phyloP scores from a whole-genome alignment of 202 grass and related monocot genomes.

The Panicum hallii region DNA sequence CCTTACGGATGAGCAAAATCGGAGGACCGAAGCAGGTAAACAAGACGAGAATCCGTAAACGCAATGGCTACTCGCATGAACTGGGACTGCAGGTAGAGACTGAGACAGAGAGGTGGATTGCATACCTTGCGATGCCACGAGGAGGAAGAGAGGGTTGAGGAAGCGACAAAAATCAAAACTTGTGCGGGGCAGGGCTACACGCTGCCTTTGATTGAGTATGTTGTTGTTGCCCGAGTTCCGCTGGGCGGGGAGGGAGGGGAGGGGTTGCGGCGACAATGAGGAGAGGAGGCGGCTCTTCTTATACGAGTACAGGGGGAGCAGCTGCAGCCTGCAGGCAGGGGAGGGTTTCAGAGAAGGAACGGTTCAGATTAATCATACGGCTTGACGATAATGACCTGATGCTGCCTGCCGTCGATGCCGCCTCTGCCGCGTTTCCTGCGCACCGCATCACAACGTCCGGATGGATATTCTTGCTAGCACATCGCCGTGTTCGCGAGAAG shows the following conservation, averaged over 20 bases:
- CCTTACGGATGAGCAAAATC: not conserved
- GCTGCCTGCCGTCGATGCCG: too few species aligned
- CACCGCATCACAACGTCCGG: constrained; percentile 48
- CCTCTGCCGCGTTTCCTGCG: constrained; percentile 35
- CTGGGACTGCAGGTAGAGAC: not conserved
- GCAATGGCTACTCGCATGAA: not conserved
- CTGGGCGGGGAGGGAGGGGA: not conserved
- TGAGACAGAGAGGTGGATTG: not conserved
- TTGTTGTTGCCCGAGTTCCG: not conserved
- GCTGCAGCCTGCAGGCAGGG: not conserved
- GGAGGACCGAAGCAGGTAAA: not conserved
- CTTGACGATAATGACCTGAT: not conserved
- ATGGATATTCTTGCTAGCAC: not conserved
- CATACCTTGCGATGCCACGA: constrained; percentile 39
- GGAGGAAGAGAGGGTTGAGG: not conserved
- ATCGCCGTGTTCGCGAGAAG: not conserved
- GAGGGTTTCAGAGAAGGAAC: not conserved
- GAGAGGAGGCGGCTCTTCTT: not conserved
- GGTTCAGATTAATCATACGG: not conserved
- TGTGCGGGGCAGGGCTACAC: not conserved
- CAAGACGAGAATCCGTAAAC: not conserved
- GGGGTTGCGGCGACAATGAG: constrained; percentile 10
- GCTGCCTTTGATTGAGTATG: not conserved
- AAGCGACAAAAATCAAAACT: not conserved
- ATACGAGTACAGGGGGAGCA: not conserved